A percentile compares a stretch with the other conserved stretches of the same genome.
phyloP scores from a whole-genome alignment of 1,284 basidiomycete species.

The Rhodotorula mucilaginosa region DNA sequence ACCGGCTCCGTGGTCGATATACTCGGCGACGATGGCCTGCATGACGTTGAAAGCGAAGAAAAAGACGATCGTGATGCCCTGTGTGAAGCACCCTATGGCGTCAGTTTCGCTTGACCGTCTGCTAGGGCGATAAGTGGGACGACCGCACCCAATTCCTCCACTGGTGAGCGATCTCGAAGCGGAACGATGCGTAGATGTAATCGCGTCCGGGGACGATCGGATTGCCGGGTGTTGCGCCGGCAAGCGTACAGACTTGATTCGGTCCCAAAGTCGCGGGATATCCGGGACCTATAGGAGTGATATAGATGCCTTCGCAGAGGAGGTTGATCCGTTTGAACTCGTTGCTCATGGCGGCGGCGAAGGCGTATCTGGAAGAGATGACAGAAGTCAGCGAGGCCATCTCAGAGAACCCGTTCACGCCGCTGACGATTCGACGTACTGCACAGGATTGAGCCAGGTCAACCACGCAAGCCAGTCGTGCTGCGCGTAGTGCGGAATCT shows the following conservation, averaged over 20 bases:
- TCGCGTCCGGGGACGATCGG: constrained; percentile 53
- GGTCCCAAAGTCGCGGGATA: constrained; percentile 50
- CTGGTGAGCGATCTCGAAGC: constrained; percentile 62
- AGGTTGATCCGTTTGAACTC: constrained; percentile 56
- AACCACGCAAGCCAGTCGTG: no score
- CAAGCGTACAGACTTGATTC: constrained; percentile 41
- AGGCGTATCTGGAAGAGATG: constrained; percentile 50
- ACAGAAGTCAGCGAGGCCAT: constrained; percentile 54
- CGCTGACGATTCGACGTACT: background rate
- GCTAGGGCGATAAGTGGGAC: background rate
- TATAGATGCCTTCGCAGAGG: constrained; percentile 64
- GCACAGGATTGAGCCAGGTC: no score
- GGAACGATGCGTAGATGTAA: constrained; percentile 59
- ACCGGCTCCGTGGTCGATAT: constrained; percentile 42
- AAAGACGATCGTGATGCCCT: constrained; percentile 53
- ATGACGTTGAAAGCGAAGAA: constrained; percentile 47
- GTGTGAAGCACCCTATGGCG: background rate
- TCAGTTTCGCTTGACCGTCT: background rate
- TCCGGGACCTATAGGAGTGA: constrained; percentile 60
- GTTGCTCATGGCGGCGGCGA: constrained; percentile 54
- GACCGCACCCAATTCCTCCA: constrained; percentile 62
- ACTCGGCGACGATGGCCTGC: constrained; percentile 31
- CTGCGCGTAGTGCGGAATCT: constrained; percentile 36
- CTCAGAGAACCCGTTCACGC: no score
- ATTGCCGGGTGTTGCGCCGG: constrained; percentile 46